phyloP scores from a whole-genome alignment of 179 eudicot genomes.

The Camellia oleifera region DNA sequence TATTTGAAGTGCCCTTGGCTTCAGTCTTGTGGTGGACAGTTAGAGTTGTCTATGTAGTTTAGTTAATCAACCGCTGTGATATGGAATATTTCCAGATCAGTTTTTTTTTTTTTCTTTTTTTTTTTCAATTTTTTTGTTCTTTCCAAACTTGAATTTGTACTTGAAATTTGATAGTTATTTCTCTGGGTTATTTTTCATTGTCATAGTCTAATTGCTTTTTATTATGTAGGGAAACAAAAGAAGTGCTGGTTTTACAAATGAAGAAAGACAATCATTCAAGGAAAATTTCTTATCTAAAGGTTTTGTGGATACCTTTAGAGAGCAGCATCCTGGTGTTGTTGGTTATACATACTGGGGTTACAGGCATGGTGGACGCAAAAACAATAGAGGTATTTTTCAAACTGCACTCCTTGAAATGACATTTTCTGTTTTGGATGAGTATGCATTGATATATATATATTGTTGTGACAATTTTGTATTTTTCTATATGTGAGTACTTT shows the following conservation, averaged over 20 bases:
- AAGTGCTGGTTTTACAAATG: conserved; percentile 92
- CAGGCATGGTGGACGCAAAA: conserved; percentile 83
- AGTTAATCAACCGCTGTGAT: background rate
- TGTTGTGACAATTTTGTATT: background rate
- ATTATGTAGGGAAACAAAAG: conserved; percentile 76
- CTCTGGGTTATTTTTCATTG: conserved; percentile 9
- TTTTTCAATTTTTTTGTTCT: no score
- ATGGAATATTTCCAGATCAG: background rate
- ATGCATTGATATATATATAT: background rate
- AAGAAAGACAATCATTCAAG: conserved; percentile 88
- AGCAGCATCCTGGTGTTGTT: conserved; percentile 85
- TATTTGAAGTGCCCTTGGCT: background rate
- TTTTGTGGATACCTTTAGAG: conserved; percentile 85
- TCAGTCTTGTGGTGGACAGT: conserved; percentile 5
- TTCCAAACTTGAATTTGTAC: background rate
- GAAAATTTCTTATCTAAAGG: conserved; percentile 67
- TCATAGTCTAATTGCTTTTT: background rate
- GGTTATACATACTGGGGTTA: conserved; percentile 98
- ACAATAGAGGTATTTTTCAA: conserved; percentile 59
- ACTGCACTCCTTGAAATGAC: no score
- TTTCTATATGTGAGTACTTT: background rate
- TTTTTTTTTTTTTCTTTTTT: no score
- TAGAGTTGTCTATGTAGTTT: background rate
- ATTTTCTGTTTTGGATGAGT: background rate
- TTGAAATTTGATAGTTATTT: background rate